These are phyloP conservation scores for Bassia scoparia DNA, from an alignment of 148 eudicot species.

Conservation along the genomic window DNA sequence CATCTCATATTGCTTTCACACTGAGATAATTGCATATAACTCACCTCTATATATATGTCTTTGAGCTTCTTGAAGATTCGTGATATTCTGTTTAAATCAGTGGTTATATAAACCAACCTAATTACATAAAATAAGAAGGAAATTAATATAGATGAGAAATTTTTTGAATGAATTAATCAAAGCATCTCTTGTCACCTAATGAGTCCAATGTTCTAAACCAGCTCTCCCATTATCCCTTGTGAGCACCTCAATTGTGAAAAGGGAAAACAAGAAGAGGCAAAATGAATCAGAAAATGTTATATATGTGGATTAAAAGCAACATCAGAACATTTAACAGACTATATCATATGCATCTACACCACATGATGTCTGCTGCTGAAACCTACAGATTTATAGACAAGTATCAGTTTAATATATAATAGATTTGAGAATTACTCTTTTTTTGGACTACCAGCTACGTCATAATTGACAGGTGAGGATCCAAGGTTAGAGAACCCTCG, in stretches of 20 bases:
- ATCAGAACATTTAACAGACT: background rate
- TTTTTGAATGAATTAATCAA: background rate
- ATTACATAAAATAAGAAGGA: conserved; percentile 6
- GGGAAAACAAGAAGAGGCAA: background rate
- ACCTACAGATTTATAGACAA: background rate
- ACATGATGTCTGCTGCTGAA: background rate
- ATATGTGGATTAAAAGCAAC: no score
- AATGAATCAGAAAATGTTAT: background rate
- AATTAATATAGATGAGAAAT: conserved; percentile 4
- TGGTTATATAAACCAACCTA: conserved; percentile 64
- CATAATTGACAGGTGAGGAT: conserved; percentile 32
- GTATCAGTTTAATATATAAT: background rate
- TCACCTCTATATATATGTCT: conserved; percentile 85
- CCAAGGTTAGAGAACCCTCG: conserved; percentile 24
- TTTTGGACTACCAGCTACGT: conserved; percentile 30
- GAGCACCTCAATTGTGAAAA: background rate
- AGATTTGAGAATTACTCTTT: conserved; percentile 35
- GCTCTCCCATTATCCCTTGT: background rate
- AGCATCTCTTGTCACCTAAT: background rate
- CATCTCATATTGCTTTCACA: background rate
- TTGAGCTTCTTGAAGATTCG: conserved; percentile 83
- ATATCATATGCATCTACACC: background rate
- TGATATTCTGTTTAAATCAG: conserved; percentile 78
- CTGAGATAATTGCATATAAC: background rate
- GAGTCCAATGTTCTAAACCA: conserved; percentile 1